These are phyloP conservation scores for Neoboletus magnificus DNA, from an alignment of 768 basidiomycete genomes.

Conservation along the genomic window DNA sequence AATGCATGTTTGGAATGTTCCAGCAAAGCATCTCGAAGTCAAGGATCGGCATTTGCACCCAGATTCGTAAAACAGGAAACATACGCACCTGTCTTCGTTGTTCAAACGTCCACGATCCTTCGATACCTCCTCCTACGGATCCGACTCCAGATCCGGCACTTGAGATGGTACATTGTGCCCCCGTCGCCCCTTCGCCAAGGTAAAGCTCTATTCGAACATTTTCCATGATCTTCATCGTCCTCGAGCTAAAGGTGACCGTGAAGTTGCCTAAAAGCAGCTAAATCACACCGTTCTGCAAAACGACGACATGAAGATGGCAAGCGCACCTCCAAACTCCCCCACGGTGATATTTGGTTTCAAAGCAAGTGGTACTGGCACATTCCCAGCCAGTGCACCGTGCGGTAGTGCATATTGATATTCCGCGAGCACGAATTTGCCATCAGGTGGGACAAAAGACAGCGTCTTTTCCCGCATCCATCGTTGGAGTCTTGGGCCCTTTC, in stretches of 20 bases:
- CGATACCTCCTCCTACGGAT: constrained; percentile 34
- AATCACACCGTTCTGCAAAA: not conserved
- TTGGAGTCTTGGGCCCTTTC: constrained; percentile 51
- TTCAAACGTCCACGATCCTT: constrained; percentile 81
- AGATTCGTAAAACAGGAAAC: not conserved
- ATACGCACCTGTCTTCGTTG: constrained; percentile 53
- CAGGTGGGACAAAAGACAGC: constrained; percentile 91
- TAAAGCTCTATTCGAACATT: constrained; percentile 67
- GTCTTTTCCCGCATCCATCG: constrained; percentile 74
- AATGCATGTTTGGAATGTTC: constrained; percentile 67
- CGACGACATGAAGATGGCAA: not conserved
- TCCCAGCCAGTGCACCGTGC: constrained; percentile 36
- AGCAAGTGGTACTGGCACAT: constrained; percentile 49
- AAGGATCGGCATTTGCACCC: not conserved
- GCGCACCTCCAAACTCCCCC: constrained; percentile 32
- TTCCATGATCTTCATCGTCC: constrained; percentile 65
- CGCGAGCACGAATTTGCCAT: constrained; percentile 80
- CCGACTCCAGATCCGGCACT: constrained; percentile 51
- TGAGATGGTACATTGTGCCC: constrained; percentile 68
- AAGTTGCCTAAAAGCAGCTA: constrained; percentile 46
- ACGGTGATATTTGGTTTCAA: constrained; percentile 42
- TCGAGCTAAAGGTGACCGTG: constrained; percentile 60
- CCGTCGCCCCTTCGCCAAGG: constrained; percentile 70
- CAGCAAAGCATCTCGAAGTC: constrained; percentile 65
- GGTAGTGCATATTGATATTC: constrained; percentile 71